Conservation (phyloP, 1,139 yeast genomes). For the Saccharomyces hybrid region DNA sequence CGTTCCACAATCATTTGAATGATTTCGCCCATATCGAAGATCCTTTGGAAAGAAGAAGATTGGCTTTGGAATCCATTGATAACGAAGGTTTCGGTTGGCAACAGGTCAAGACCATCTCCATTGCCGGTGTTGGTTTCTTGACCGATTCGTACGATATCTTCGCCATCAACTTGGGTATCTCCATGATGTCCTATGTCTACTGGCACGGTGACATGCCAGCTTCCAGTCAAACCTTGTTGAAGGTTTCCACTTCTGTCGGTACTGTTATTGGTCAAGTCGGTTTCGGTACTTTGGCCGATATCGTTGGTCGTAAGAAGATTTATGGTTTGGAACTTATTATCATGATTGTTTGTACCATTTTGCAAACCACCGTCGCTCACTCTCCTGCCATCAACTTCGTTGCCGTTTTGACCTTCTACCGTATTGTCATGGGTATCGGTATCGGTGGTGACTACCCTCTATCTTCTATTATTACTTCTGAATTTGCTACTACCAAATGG, state of each 20-base stretch:
- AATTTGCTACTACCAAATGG: conserved; percentile 85
- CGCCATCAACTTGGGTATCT: conserved; percentile 73
- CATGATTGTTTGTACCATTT: conserved; percentile 71
- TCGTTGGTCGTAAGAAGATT: conserved; percentile 78
- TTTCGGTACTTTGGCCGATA: conserved; percentile 81
- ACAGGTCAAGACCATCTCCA: conserved; percentile 75
- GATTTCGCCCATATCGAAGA: conserved; percentile 81
- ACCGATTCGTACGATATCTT: conserved; percentile 90
- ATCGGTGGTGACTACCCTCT: conserved; percentile 99
- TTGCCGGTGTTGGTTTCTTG: conserved; percentile 92
- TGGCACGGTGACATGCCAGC: conserved; percentile 61
- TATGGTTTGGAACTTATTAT: conserved; percentile 81
- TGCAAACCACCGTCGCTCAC: conserved; percentile 65
- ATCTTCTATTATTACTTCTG: conserved; percentile 86
- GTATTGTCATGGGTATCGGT: conserved; percentile 90
- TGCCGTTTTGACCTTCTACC: conserved; percentile 62
- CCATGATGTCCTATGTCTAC: conserved; percentile 68
- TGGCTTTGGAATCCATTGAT: conserved; percentile 83
- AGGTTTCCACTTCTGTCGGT: conserved; percentile 89
- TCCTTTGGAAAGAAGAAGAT: conserved; percentile 82
- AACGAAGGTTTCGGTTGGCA: conserved; percentile 83
- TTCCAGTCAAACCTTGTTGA: conserved; percentile 65
- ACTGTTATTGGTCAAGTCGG: conserved; percentile 87
- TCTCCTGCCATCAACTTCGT: conserved; percentile 66
- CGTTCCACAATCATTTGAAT: conserved; percentile 78